Base-by-base conservation (phyloP, 2,329 filamentous ascomycete genomes). In the Clathrospora elynae region DNA sequence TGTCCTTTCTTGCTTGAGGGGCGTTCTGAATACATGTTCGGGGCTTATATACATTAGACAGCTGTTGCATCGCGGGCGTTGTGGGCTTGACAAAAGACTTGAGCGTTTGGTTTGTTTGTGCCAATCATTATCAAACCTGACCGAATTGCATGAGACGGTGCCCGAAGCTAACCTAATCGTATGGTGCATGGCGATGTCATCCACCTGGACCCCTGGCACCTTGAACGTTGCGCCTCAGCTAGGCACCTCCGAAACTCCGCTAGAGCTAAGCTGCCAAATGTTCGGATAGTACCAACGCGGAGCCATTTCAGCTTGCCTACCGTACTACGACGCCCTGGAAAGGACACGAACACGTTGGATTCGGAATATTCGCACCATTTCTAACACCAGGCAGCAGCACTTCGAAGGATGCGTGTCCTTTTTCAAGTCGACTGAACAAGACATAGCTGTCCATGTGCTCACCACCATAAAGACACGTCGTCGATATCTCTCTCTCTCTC, bases 21-120 rank as follows among this genome's bases (percentile, higher is more conserved):
- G 57, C 56, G 57, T 59, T 55, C n/a, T 43, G 43, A 32, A 44
- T 30, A 53, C 11, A 17, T 36, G 28, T 46, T 39, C 46, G 31
- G 32, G 43, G 49, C 22, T 46, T 64, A 56, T 63, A 68, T 61
- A 66, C 61, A 66, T 49, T 62, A 62, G 62, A 63, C 57, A 48
- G 37, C 26, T 59, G 40, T 61, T 59, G 64, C 62, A 67, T 68
- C 32, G 53, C 35, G 38, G 56, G 59, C 62, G 57, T 66, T 55
- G 29, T 51, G 26, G 46, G 50, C 46, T 52, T 40, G 25, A 40
- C 26, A 55, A 50, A 53, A 39, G 42, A 49, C 42, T 11, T 42
- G 36, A 43, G 51, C 49, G 29, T 23, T 41, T 22, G 16, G 35
- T 29, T 38, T 28, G 31, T 45, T 44, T 58, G 51, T 59, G n/a